Evolutionary conservation across 2,329 filamentous ascomycete species (phyloP), one percentile per base, ranked within the genome.

Genomic region (Aureobasidium sp.): DNA sequence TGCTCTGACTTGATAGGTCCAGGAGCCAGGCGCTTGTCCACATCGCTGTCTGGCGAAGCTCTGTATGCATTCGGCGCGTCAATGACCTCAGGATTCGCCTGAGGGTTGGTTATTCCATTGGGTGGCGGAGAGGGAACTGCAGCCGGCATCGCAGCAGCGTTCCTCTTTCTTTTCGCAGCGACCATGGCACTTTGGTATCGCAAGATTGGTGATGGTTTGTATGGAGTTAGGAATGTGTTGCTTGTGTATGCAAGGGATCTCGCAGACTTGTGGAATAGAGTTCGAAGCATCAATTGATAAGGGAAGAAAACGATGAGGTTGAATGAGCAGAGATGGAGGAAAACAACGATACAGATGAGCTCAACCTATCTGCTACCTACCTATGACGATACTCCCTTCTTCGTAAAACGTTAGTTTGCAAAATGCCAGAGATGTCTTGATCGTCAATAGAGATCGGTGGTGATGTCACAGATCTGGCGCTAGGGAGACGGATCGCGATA

Each of bases 31-130:
- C 66, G 64, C 49, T 66, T 64, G 33, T 71, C 69, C 13, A 71
- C 65, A 29, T 69, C 72, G 62, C 70, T 70, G 62, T 78, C 75
- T 17, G 76, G 76, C 53, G 76, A 78, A 40, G 76, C 75, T 43
- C 74, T 69, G 42, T 73, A 65, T 13, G 76, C 75, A 61, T 71
- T 68, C 4, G 73, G 69, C 4, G 73, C 74, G 62, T 78, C 75
- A 10, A 77, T 59, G 19, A 78, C 67, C 17, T 77, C 74, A 37
- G 67, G 66, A 58, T 75, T 77, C 57, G 63, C 49, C 40, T 72
- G 66, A 50, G 73, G 71, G 64, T 74, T 70, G 11, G 62, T 63
- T 2, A 60, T 11, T 29, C 54, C 55, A 40, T 58, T 58, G 3
- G 43, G 42, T n/a, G 55, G 31, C 23, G 43, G 42, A 35, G 55